Conservation (phyloP, 805 yeast genomes). For the Schwanniomyces pseudopolymorphus region DNA sequence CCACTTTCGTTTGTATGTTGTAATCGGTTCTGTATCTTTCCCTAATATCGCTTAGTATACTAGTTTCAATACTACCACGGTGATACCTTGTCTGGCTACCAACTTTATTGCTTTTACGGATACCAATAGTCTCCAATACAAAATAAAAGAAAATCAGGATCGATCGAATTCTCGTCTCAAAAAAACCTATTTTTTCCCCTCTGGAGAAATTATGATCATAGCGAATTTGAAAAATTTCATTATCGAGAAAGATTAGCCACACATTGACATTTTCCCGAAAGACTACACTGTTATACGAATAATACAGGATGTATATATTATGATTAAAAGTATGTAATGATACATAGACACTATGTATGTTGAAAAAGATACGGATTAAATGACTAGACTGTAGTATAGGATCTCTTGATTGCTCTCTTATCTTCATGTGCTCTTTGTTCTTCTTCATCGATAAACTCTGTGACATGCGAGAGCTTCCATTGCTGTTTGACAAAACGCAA, state of each 20-base stretch:
- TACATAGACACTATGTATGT: background rate
- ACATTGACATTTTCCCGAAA: background rate
- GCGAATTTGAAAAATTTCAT: background rate
- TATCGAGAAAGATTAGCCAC: background rate
- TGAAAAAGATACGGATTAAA: background rate
- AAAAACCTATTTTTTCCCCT: background rate
- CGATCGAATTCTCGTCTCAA: background rate
- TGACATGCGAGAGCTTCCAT: constrained; percentile 76
- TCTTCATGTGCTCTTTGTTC: constrained; percentile 56
- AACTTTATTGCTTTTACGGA: background rate
- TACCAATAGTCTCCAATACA: background rate
- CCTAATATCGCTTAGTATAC: background rate
- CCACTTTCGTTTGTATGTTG: background rate
- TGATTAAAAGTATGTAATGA: background rate
- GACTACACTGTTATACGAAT: background rate
- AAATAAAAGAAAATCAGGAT: background rate
- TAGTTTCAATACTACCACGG: background rate
- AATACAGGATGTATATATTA: background rate
- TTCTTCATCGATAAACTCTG: constrained; percentile 68
- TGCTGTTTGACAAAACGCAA: constrained; percentile 68
- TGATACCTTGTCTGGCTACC: background rate
- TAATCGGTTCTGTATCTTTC: background rate
- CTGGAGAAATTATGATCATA: background rate
- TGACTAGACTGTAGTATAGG: constrained; percentile 52
- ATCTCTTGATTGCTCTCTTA: constrained; percentile 66